Evolutionary conservation across 2,329 filamentous ascomycete genomes (phyloP).

Genomic region (Lasiodiplodia hormozganensis): DNA sequence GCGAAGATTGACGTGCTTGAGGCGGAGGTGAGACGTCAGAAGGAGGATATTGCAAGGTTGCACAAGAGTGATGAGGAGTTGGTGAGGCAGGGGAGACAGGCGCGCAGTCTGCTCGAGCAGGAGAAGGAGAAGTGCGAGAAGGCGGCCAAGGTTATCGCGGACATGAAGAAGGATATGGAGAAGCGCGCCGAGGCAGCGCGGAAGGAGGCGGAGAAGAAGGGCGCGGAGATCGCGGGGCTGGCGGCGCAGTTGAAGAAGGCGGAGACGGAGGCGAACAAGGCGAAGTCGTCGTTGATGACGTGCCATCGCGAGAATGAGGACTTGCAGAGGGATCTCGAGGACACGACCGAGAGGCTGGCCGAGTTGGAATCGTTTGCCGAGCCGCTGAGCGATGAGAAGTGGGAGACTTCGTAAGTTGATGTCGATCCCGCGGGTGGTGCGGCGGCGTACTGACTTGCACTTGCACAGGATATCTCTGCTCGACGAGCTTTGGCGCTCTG

Average conservation of each 20-base stretch:
- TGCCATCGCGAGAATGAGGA: slow-evolving; percentile 10
- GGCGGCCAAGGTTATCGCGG: not conserved
- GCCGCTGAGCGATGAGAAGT: slow-evolving; percentile 14
- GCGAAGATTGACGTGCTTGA: not conserved
- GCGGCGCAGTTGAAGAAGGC: slow-evolving; percentile 2
- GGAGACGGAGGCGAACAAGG: not conserved
- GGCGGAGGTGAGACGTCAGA: not conserved
- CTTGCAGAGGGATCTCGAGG: slow-evolving; percentile 15
- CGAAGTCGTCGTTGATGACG: not conserved
- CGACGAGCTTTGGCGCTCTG: slow-evolving; percentile 16
- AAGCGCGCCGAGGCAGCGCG: not conserved
- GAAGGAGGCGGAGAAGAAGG: not conserved
- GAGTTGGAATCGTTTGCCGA: slow-evolving; percentile 17
- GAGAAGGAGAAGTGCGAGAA: slow-evolving; percentile 13
- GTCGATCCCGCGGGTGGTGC: accelerated
- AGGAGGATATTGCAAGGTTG: not conserved
- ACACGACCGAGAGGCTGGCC: slow-evolving; percentile 16
- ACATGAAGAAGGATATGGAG: not conserved
- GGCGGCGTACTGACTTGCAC: not conserved
- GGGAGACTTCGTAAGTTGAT: slow-evolving; percentile 13
- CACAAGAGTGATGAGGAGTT: slow-evolving; percentile 18
- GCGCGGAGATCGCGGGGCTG: not conserved
- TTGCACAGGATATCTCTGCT: not conserved
- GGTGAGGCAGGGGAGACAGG: not conserved
- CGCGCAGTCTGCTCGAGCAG: not conserved